Percentiles rank a stretch among this genome's conserved stretches.
These are phyloP conservation scores for Diaporthe ampelina DNA, from an alignment of 2,329 filamentous ascomycete species.

Conservation along the genomic window DNA sequence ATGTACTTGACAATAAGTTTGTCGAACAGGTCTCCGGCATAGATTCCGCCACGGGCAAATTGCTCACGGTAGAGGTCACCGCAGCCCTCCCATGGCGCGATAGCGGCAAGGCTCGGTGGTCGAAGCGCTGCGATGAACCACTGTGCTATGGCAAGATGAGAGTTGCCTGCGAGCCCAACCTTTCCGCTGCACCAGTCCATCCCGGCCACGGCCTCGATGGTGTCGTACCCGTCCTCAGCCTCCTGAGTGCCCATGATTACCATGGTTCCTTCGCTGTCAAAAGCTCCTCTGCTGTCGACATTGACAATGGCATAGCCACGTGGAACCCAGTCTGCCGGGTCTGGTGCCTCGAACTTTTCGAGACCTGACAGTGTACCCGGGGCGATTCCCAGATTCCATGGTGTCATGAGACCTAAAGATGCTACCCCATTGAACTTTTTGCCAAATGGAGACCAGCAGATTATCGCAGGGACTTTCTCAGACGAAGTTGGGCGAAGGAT, in stretches of 20 bases:
- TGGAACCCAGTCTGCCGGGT: slow-evolving; percentile 50
- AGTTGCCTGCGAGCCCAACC: slow-evolving; percentile 51
- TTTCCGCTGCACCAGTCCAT: slow-evolving; percentile 51
- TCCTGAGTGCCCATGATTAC: slow-evolving; percentile 45
- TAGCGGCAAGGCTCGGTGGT: slow-evolving; percentile 41
- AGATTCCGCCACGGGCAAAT: slow-evolving; percentile 58
- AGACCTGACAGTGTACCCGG: slow-evolving; percentile 42
- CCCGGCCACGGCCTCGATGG: slow-evolving; percentile 48
- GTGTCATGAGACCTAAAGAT: slow-evolving; percentile 53
- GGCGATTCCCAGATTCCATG: slow-evolving; percentile 55
- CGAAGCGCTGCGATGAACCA: slow-evolving; percentile 42
- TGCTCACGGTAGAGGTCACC: slow-evolving; percentile 62
- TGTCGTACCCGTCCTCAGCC: slow-evolving; percentile 47
- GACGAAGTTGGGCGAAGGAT: background rate
- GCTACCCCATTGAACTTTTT: slow-evolving; percentile 58
- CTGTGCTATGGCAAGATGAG: slow-evolving; percentile 44
- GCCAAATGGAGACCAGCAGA: slow-evolving; percentile 58
- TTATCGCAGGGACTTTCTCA: background rate
- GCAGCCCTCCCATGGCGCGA: slow-evolving; percentile 58
- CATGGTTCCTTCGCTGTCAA: slow-evolving; percentile 47
- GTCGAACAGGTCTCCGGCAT: slow-evolving; percentile 57
- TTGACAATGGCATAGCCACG: slow-evolving; percentile 50
- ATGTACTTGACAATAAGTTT: slow-evolving; percentile 54
- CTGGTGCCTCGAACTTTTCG: slow-evolving; percentile 50
- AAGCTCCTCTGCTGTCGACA: slow-evolving; percentile 47